Conservation (phyloP, 768 basidiomycete genomes). For the Serendipita sp. region DNA sequence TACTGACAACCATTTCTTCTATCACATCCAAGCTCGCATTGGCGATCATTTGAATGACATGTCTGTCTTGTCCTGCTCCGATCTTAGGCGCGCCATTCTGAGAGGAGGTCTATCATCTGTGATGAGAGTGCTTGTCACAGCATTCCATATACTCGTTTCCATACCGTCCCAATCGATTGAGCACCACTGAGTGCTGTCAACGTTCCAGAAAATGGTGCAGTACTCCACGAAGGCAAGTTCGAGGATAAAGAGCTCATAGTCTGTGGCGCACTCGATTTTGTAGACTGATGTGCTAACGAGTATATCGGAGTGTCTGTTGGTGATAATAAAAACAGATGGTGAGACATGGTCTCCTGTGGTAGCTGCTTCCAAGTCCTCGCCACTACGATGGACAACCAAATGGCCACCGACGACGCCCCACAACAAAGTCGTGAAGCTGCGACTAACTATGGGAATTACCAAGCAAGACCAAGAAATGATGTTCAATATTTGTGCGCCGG, state of each 20-base stretch:
- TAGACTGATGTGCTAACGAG: constrained; percentile 66
- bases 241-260: constrained; percentile 56
- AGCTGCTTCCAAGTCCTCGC: not conserved
- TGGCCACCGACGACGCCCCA: not conserved
- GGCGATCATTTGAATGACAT: constrained; percentile 98
- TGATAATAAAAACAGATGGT: constrained; percentile 73
- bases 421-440: not conserved
- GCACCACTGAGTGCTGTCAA: constrained; percentile 77
- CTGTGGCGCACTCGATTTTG: constrained; percentile 43
- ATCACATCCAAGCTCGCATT: constrained; percentile 91
- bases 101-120: constrained; percentile 29
- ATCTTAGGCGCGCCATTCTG: constrained; percentile 45
- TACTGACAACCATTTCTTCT: constrained; percentile 81
- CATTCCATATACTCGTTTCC: not conserved
- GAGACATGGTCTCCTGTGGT: constrained; percentile 41
- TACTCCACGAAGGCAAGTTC: constrained; percentile 80
- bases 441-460: not conserved
- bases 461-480: constrained; percentile 23
- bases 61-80: constrained; percentile 72
- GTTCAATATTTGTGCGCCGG: constrained; percentile 86
- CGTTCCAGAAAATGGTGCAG: constrained; percentile 80
- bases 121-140: not conserved
- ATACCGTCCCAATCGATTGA: constrained; percentile 33
- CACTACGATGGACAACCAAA: not conserved
- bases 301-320: constrained; percentile 80